These are phyloP conservation scores for Pichia sp. DNA, from an alignment of 1,139 yeast genomes.

Conservation along the genomic window DNA sequence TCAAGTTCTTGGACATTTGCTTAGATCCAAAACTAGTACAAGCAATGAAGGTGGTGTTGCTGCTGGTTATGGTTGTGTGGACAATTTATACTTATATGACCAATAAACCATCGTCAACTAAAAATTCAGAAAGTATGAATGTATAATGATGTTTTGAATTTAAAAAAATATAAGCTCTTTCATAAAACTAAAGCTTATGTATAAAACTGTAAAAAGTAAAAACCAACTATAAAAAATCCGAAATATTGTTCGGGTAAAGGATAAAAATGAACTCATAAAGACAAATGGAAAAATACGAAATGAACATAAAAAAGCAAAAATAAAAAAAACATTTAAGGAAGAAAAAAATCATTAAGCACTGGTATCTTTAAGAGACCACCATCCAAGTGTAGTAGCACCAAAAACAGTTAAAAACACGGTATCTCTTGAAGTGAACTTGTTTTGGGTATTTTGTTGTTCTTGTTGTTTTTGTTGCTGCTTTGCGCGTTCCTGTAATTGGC, in stretches of 20 bases:
- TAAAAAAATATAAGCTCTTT: too few relatives aligned
- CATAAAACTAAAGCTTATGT: too few relatives aligned
- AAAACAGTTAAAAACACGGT: conserved; percentile 27
- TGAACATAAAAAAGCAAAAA: conserved; percentile 3
- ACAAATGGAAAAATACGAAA: not conserved
- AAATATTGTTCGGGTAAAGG: too few relatives aligned
- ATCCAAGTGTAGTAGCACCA: conserved; percentile 29
- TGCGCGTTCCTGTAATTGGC: conserved; percentile 10
- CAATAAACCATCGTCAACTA: too few relatives aligned
- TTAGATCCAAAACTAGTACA: conserved; percentile 82
- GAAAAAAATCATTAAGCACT: not conserved
- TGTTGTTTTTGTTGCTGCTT: conserved; percentile 9
- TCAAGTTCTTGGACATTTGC: conserved; percentile 75
- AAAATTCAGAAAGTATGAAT: too few relatives aligned
- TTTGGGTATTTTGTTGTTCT: conserved; percentile 2
- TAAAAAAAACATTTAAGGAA: not conserved
- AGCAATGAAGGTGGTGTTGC: conserved; percentile 99
- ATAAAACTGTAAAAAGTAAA: too few relatives aligned
- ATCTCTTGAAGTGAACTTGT: conserved; percentile 20
- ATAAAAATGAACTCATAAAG: too few relatives aligned
- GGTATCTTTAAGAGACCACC: conserved; percentile 32
- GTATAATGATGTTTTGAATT: too few relatives aligned
- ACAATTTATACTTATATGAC: conserved; percentile 54
- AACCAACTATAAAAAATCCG: too few relatives aligned
- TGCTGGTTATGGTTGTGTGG: conserved; percentile 97